phyloP scores from a whole-genome alignment of 1,139 yeast genomes.

The Geotrichum phurueaensis region DNA sequence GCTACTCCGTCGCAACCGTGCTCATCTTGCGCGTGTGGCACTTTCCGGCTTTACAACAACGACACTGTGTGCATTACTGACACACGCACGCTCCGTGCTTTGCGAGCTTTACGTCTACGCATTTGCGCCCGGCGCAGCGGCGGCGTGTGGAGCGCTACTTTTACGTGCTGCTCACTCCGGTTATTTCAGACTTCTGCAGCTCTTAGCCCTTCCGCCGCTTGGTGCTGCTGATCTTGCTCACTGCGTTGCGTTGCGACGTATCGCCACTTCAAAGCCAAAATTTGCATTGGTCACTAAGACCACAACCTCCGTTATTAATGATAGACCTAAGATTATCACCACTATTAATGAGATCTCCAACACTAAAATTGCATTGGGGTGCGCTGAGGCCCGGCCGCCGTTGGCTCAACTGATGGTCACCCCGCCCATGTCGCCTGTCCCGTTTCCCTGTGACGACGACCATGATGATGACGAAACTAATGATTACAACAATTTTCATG shows the following conservation, averaged over 20 bases:
- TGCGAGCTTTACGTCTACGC: conserved; percentile 7
- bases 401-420: neutral
- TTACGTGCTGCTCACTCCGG: neutral
- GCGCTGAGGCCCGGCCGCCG: neutral
- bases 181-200: conserved; percentile 1
- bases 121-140: conserved; percentile 3
- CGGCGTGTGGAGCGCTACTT: conserved; percentile 2
- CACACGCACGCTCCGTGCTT: neutral
- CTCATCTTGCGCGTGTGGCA: neutral
- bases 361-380: neutral
- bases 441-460: neutral
- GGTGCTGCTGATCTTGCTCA: neutral
- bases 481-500: neutral
- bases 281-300: neutral
- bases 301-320: neutral
- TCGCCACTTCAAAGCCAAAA: neutral
- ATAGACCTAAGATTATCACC: neutral
- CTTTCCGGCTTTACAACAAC: neutral
- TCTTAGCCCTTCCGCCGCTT: conserved; percentile 3
- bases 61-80: neutral
- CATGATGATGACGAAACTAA: neutral
- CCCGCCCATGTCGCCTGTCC: conserved; percentile 3
- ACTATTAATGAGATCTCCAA: neutral
- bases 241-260: neutral
- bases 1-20: neutral